phyloP scores from a whole-genome alignment of 768 basidiomycete genomes.

The Kwoniella shandongensis region DNA sequence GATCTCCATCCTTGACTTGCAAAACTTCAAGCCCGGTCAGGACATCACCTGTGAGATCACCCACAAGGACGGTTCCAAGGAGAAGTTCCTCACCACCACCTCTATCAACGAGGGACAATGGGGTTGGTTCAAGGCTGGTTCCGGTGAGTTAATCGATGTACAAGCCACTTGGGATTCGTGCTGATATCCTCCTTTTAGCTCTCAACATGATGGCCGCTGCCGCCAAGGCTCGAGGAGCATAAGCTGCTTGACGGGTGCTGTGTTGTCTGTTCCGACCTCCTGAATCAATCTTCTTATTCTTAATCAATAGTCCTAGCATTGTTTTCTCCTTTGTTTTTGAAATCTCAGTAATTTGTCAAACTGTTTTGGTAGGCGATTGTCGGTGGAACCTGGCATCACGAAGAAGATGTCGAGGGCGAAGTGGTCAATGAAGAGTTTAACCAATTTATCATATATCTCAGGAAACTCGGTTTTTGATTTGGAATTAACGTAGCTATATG shows the following conservation, averaged over 20 bases:
- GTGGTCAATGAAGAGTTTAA: neutral
- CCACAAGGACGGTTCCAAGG: constrained; percentile 75
- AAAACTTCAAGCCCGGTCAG: constrained; percentile 86
- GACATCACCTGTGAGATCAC: constrained; percentile 78
- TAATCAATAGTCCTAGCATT: too few relatives aligned
- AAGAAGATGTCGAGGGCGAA: neutral
- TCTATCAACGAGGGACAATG: constrained; percentile 97
- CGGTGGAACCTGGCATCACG: neutral
- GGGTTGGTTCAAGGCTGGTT: constrained; percentile 98
- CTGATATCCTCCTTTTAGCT: constrained; percentile 26
- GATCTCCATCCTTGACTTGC: constrained; percentile 84
- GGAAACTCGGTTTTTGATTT: too few relatives aligned
- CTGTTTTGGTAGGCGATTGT: neutral
- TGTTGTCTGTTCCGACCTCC: neutral
- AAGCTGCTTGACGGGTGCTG: neutral
- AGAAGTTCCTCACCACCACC: constrained; percentile 79
- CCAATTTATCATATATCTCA: neutral
- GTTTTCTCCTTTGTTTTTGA: neutral
- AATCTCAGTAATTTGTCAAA: neutral
- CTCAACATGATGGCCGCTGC: constrained; percentile 53
- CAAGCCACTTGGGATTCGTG: constrained; percentile 58
- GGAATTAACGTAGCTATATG: neutral
- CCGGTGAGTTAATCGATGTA: too few relatives aligned
- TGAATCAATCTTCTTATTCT: neutral
- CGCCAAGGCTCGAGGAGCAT: constrained; percentile 39